Base-by-base conservation (phyloP, 495 filamentous ascomycete species). In the Aspergillus ellipticus region DNA sequence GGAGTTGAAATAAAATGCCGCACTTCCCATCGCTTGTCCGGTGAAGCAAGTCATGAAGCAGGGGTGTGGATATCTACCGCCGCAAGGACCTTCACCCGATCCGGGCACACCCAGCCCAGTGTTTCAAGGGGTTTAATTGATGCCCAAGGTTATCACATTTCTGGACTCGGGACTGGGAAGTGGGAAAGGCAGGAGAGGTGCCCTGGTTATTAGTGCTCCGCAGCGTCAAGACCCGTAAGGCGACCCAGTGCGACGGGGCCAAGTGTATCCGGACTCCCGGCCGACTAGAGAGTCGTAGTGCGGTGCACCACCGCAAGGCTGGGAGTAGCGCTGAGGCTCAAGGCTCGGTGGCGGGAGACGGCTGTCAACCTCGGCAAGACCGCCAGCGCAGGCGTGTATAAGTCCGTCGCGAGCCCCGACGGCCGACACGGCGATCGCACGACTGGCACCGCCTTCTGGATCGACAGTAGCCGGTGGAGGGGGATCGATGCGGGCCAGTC, bases 1-100 rank as follows among this genome's bases (percentile, higher is more conserved):
- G 39, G 24, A 37, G 7, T 28, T 43, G 24, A 51, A 50, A 45
- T 43, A 42, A 56, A 56, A 51, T 51, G 46, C 35, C 54, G 54
- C 54, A 56, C 7, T 16, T 43, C n/a, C 9, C 16, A n/a, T 43
- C n/a, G 10, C 24, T 31, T 35, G 46, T 4, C 46, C 22, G 33
- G 37, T 56, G 47, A 50, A 51, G 29, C 28, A 28, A 24, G 33
- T 39, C 20, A 16, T 56, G 54, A 56, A 45, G 54, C 47, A 31
- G 16, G 20, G 46, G 28, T n/a, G 54, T 50, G 52, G 52, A 17
- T 46, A 47, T 39, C 19, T 15, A 41, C 29, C 9, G 42, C 4
- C 29, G 21, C 28, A 29, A 48, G 24, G 45, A 6, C 45, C 45
- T 28, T 26, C 24, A n/a, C 21, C 16, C 28, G 45, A 48, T 11